Evolutionary conservation across 768 basidiomycete genomes (phyloP).

Genomic region (Phanerochaete sordida): DNA sequence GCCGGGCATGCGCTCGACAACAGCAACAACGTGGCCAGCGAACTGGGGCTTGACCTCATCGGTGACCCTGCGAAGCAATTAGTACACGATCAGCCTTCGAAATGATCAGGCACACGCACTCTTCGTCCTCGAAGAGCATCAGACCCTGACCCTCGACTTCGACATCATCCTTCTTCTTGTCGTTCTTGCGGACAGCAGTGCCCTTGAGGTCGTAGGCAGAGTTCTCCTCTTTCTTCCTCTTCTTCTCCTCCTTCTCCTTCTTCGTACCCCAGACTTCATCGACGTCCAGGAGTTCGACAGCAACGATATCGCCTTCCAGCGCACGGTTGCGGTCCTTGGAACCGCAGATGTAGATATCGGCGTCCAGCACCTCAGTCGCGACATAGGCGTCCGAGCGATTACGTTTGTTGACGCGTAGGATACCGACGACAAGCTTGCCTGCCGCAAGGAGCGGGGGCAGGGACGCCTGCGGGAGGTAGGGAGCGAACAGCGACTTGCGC

Average conservation of each 20-base stretch:
- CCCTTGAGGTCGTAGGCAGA: constrained; percentile 87
- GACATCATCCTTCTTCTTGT: constrained; percentile 99
- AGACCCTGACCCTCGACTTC: constrained; percentile 99
- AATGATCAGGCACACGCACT: constrained; percentile 43
- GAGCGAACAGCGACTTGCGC: constrained; percentile 97
- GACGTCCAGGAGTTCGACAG: constrained; percentile 95
- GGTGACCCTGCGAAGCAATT: constrained; percentile 61
- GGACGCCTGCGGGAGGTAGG: constrained; percentile 96
- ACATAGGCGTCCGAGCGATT: constrained; percentile 99
- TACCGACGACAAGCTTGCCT: constrained; percentile 96
- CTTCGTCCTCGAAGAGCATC: constrained; percentile 96
- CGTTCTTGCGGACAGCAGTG: constrained; percentile 77
- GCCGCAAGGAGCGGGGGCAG: constrained; percentile 94
- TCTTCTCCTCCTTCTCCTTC: constrained; percentile 99
- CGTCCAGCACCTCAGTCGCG: constrained; percentile 95
- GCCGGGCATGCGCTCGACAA: constrained; percentile 98
- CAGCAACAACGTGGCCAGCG: constrained; percentile 99
- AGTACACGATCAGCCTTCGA: constrained; percentile 9
- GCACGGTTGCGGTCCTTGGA: constrained; percentile 99
- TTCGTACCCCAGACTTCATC: constrained; percentile 98
- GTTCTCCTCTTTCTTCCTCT: constrained; percentile 99
- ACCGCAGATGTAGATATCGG: constrained; percentile 98
- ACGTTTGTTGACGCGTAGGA: constrained; percentile 95
- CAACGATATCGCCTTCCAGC: constrained; percentile 96
- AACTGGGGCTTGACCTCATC: constrained; percentile 98